Percentiles rank a stretch among this genome's conserved stretches.
Evolutionary conservation across 2,329 filamentous ascomycete species (phyloP).

Genomic region (Coniella vitis): DNA sequence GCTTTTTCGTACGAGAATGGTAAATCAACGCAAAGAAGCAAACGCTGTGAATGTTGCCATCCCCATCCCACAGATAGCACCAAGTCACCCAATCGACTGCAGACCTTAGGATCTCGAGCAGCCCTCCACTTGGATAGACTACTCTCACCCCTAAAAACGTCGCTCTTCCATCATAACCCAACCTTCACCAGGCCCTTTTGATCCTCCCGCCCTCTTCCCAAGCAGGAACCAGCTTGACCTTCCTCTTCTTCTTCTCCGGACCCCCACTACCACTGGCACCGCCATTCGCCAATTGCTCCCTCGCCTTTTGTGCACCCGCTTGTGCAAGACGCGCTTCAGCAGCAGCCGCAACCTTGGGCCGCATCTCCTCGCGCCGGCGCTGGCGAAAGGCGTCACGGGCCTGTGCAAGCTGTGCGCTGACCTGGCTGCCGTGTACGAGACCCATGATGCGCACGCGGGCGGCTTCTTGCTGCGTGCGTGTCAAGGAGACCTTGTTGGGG

Average conservation of each 20-base stretch:
- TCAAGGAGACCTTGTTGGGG: conserved; percentile 14
- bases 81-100: too few relatives aligned
- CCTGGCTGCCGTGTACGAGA: conserved; percentile 13
- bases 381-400: conserved; percentile 13
- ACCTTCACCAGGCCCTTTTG: neutral
- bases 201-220: conserved; percentile 11
- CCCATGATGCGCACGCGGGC: conserved; percentile 12
- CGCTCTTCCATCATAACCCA: too few relatives aligned
- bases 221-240: conserved; percentile 10
- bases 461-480: conserved; percentile 6
- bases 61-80: too few relatives aligned
- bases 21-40: too few relatives aligned
- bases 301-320: neutral
- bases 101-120: too few relatives aligned
- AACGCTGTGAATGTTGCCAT: too few relatives aligned
- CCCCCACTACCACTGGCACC: neutral
- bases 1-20: too few relatives aligned
- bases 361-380: conserved; percentile 11
- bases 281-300: neutral
- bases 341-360: conserved; percentile 10
- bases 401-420: conserved; percentile 11
- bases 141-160: too few relatives aligned
- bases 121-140: too few relatives aligned
- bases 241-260: conserved; percentile 2
- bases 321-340: conserved; percentile 6